Evolutionary conservation across 257 asterid species (phyloP).

Genomic region (Gardenia jasminoides): DNA sequence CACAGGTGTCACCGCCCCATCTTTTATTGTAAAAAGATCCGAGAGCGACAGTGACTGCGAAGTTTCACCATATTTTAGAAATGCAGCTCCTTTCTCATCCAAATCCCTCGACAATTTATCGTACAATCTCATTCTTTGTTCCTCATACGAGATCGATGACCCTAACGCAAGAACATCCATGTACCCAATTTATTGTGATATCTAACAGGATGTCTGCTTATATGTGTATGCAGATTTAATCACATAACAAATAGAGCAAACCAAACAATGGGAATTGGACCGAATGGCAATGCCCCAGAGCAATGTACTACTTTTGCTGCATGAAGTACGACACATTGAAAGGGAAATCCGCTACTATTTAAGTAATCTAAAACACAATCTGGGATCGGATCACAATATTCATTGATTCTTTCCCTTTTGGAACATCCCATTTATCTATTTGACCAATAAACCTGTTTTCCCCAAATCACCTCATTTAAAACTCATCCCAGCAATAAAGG

Average conservation of each 20-base stretch:
- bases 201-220: not conserved
- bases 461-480: not conserved
- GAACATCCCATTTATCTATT: not conserved
- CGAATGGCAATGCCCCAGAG: not conserved
- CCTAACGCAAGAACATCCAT: conserved; percentile 31
- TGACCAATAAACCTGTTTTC: not conserved
- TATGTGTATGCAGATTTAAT: not conserved
- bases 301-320: not conserved
- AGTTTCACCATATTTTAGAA: conserved; percentile 80
- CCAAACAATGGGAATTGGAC: not conserved
- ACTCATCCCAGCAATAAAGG: not conserved
- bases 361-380: not conserved
- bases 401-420: not conserved
- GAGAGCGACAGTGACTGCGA: conserved; percentile 86
- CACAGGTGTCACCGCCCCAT: conserved; percentile 64
- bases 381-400: not conserved
- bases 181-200: not conserved
- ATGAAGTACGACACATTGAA: not conserved
- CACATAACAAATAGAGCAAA: not conserved
- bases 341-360: not conserved
- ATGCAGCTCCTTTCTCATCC: conserved; percentile 78
- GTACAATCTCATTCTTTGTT: conserved; percentile 64
- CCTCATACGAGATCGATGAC: conserved; percentile 46
- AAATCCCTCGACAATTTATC: conserved; percentile 74
- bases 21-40: conserved; percentile 64